Base-by-base conservation (phyloP, 768 basidiomycete genomes). In the Galerina sulciceps region DNA sequence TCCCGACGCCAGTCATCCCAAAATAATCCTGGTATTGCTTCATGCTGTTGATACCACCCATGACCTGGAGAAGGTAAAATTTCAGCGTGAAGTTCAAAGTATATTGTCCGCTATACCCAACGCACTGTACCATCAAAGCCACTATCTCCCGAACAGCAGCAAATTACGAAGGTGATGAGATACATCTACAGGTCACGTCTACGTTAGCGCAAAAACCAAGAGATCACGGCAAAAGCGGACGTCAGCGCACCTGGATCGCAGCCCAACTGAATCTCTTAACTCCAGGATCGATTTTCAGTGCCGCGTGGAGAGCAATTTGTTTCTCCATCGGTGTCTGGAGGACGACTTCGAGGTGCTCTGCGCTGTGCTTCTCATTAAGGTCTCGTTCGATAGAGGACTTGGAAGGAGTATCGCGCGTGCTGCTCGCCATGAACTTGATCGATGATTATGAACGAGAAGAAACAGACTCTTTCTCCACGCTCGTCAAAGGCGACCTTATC, bases 11-110 rank as follows among this genome's bases (percentile, higher is more conserved):
- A 4, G 59, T 68, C 73, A 83, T 58, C 18, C 76, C 76, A 62
- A 85, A 85, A 61, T 81, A 84, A 0, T 62, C 42, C 59, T 83
- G 81, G 58, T 79, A 79, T 53, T 79, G 77, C 18, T 63, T 56
- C 82, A 84, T 84, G 51, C 76, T 75, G 62, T 85, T 83, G 66
- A 83, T 79, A 46, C 80, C 79, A 22, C 79, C 75, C 82, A 84
- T 83, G 56, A 83, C 80, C 79, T 79, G 58, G 17, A 62, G 36
- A 34, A 23, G 10, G 5, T 15, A 15, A 42, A 23, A 49, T 48
- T 36, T 54, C 40, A 42, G 26, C 26, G 26, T 31, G 26, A 31
- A 31, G 26, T 31, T 3, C 37, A 51, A 40, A 20, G 13, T 6
- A 20, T 34, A 17, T 41, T 4, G 14, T 43, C n/a, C n/a, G 1